Conservation (phyloP, 345 rosid species). For the Hibiscus syriacus region DNA sequence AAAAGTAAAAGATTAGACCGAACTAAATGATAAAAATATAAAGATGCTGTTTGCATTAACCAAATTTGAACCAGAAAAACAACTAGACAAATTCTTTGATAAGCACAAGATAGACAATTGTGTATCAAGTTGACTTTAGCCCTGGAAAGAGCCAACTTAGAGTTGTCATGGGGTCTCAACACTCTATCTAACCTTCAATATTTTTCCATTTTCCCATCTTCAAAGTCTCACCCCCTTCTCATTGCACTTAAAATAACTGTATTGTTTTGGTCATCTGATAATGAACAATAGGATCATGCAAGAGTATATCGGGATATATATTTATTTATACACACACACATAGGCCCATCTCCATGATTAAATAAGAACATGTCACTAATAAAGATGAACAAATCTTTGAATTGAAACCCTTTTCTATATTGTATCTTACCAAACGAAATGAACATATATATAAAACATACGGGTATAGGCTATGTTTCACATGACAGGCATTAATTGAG, state of each 20-base stretch:
- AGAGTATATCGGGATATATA: background rate
- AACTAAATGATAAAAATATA: background rate
- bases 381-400: background rate
- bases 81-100: background rate
- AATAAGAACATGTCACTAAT: background rate
- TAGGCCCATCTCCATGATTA: background rate
- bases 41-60: background rate
- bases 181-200: background rate
- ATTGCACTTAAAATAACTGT: background rate
- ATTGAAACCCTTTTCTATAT: background rate
- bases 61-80: background rate
- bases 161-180: background rate
- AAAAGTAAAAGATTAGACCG: background rate
- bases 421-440: background rate
- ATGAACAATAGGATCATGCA: conserved; percentile 10
- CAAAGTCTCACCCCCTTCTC: background rate
- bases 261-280: background rate
- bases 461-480: background rate
- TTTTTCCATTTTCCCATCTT: conserved; percentile 1
- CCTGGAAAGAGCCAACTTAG: background rate
- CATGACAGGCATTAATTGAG: background rate
- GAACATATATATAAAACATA: background rate
- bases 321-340: background rate
- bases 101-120: conserved; percentile 3
- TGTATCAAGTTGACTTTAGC: conserved; percentile 3